phyloP scores from a whole-genome alignment of 306 rosid genomes.

The Corylus americana region DNA sequence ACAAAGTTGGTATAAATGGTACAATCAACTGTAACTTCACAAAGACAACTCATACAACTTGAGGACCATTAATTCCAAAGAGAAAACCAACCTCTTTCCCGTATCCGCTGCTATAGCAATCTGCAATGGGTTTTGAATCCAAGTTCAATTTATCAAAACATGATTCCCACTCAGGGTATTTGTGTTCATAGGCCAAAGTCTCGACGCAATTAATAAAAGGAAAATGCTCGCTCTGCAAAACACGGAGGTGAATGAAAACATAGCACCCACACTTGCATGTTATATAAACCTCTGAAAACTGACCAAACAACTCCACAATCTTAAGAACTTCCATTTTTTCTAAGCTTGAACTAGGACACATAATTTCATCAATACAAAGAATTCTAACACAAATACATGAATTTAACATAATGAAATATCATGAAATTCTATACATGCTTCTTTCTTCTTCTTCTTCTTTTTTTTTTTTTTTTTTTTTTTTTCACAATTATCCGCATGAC shows the following conservation, averaged over 20 bases:
- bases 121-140: slow-evolving; percentile 54
- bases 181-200: slow-evolving; percentile 38
- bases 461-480: too few species aligned
- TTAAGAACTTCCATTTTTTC: not conserved
- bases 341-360: not conserved
- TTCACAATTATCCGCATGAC: not conserved
- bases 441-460: not conserved
- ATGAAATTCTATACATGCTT: not conserved
- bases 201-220: slow-evolving; percentile 76
- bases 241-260: slow-evolving; percentile 2
- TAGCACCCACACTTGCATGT: slow-evolving; percentile 7
- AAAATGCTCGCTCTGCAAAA: slow-evolving; percentile 69
- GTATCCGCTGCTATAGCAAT: slow-evolving; percentile 59
- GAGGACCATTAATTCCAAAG: not conserved
- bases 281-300: not conserved
- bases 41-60: not conserved
- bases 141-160: slow-evolving; percentile 66
- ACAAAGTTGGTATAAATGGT: not conserved
- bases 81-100: slow-evolving; percentile 71
- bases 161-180: slow-evolving; percentile 57
- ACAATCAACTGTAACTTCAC: not conserved
- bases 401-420: not conserved
- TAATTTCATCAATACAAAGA: not conserved
- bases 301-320: not conserved
- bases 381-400: not conserved